Evolutionary conservation across 139 green algal genomes (phyloP).

Genomic region (Chlamydomonas sphaeroides): DNA sequence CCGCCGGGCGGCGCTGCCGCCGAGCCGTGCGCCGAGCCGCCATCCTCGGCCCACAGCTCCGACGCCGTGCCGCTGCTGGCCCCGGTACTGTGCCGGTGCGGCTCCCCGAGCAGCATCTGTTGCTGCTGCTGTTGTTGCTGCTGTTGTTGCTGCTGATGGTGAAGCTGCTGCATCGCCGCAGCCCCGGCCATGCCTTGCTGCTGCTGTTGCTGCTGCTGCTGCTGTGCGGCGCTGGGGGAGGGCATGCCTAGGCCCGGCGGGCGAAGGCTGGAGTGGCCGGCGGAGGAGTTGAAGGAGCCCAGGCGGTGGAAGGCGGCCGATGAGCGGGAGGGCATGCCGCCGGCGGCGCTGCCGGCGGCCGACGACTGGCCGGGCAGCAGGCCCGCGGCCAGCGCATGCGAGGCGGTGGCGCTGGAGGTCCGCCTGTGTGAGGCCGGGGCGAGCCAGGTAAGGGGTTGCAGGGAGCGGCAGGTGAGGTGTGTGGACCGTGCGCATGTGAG

Average conservation of each 20-base stretch:
- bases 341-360: not conserved
- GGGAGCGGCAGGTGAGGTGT: no score
- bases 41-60: not conserved
- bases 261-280: not conserved
- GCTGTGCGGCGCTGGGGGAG: not conserved
- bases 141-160: not conserved
- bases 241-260: no score
- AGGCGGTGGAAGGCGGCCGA: not conserved
- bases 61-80: not conserved
- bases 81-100: not conserved
- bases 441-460: not conserved
- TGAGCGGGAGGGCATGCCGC: not conserved
- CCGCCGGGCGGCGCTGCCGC: not conserved
- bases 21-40: no score
- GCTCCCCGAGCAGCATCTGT: not conserved
- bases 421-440: not conserved
- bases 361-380: not conserved
- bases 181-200: not conserved
- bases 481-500: no score
- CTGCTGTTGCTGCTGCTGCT: no score
- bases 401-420: constrained; percentile 7
- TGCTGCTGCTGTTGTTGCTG: not conserved
- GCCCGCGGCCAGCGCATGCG: not conserved
- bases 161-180: not conserved
- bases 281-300: not conserved